phyloP scores from a whole-genome alignment of 2,329 filamentous ascomycete genomes.

The Claviceps humidiphila region DNA sequence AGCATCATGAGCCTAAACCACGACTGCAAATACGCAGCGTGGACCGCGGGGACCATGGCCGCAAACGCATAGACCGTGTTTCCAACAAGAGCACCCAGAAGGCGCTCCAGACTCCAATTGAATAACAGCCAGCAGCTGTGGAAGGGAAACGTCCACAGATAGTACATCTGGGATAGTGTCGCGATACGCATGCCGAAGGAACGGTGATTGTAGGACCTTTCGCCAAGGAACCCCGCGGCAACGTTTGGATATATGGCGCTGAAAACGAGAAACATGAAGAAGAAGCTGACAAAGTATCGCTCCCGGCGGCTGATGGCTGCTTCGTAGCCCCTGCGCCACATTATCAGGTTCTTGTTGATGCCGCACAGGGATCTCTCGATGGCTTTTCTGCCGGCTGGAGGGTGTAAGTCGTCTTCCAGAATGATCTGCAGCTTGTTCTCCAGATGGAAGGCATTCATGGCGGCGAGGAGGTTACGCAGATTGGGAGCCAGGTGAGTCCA shows the following conservation, averaged over 20 bases:
- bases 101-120: slow-evolving; percentile 11
- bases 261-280: slow-evolving; percentile 10
- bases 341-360: slow-evolving; percentile 8
- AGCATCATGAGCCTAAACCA: slow-evolving; percentile 12
- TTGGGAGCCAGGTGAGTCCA: slow-evolving; percentile 5
- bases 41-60: slow-evolving; percentile 8
- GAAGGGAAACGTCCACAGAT: slow-evolving; percentile 9
- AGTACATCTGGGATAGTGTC: slow-evolving; percentile 9
- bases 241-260: slow-evolving; percentile 10
- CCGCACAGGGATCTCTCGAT: slow-evolving; percentile 4
- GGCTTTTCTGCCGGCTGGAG: slow-evolving; percentile 5
- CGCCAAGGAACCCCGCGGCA: slow-evolving; percentile 9
- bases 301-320: slow-evolving; percentile 6
- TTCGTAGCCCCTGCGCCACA: slow-evolving; percentile 10
- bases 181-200: slow-evolving; percentile 11
- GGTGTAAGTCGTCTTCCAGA: slow-evolving; percentile 5
- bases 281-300: slow-evolving; percentile 8
- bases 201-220: slow-evolving; percentile 11
- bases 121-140: slow-evolving; percentile 10
- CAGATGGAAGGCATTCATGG: slow-evolving; percentile 6
- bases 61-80: slow-evolving; percentile 11
- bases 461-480: slow-evolving; percentile 7
- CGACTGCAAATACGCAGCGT: slow-evolving; percentile 5
- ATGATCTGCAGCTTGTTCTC: slow-evolving; percentile 7
- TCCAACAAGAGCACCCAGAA: slow-evolving; percentile 10